Evolutionary conservation across 805 yeast genomes (phyloP).

Genomic region (Yamadazyma sp.): DNA sequence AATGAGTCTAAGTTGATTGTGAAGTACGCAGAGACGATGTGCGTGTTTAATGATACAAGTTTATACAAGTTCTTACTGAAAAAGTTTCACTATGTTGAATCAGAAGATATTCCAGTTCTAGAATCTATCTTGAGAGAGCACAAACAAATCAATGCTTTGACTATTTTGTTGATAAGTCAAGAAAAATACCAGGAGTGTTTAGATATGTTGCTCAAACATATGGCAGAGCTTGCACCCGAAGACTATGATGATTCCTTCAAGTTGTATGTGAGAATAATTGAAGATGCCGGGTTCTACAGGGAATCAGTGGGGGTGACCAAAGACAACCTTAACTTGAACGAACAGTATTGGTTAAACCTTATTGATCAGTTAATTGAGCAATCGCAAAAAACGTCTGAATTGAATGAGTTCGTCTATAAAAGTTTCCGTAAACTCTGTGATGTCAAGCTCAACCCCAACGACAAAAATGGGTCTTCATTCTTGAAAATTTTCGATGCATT

Average conservation of each 20-base stretch:
- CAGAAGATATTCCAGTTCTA: constrained; percentile 7
- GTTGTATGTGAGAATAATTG: constrained; percentile 30
- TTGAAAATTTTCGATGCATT: constrained; percentile 55
- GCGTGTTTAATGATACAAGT: neutral
- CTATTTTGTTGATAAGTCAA: constrained; percentile 26
- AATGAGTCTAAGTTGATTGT: constrained; percentile 8
- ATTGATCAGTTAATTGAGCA: constrained; percentile 25
- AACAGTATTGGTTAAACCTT: constrained; percentile 30
- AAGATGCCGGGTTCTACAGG: constrained; percentile 16
- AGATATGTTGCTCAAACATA: constrained; percentile 18
- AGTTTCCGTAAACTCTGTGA: constrained; percentile 35
- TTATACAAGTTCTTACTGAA: constrained; percentile 18
- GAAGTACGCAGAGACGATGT: constrained; percentile 5
- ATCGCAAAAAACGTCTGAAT: constrained; percentile 12
- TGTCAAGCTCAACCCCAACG: constrained; percentile 21
- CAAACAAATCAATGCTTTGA: constrained; percentile 30
- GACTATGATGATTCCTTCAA: constrained; percentile 33
- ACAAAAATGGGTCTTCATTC: constrained; percentile 39
- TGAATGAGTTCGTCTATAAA: constrained; percentile 31
- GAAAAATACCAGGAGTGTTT: constrained; percentile 31
- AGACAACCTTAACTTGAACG: constrained; percentile 20
- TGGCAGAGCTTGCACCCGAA: constrained; percentile 9
- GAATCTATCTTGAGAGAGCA: constrained; percentile 21
- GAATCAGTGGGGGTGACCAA: neutral
- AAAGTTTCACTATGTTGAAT: constrained; percentile 5